phyloP scores from a whole-genome alignment of 768 basidiomycete genomes.

The Tylopilus intermedius region DNA sequence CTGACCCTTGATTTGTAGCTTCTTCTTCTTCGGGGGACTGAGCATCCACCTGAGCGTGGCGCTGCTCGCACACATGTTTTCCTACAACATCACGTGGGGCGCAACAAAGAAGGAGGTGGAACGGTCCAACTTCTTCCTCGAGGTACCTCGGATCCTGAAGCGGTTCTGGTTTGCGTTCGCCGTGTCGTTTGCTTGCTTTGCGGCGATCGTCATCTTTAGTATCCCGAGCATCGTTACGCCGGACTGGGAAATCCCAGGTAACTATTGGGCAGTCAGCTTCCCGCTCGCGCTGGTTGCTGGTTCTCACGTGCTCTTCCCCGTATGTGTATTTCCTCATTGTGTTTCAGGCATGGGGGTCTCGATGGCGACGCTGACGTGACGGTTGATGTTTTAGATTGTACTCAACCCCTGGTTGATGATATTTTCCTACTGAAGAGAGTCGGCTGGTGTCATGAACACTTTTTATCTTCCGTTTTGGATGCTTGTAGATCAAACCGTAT shows the following conservation, averaged over 20 bases:
- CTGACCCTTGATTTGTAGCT: constrained; percentile 14
- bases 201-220: constrained; percentile 53
- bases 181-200: constrained; percentile 47
- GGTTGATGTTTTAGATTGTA: constrained; percentile 47
- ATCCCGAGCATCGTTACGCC: constrained; percentile 45
- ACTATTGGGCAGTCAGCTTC: constrained; percentile 70
- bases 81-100: constrained; percentile 57
- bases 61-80: constrained; percentile 53
- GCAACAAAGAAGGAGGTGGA: constrained; percentile 80
- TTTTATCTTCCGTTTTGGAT: background rate
- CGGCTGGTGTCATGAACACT: background rate
- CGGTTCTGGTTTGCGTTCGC: constrained; percentile 69
- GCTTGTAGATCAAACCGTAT: background rate
- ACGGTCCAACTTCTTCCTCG: constrained; percentile 84
- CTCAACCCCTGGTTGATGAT: constrained; percentile 89
- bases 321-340: constrained; percentile 22
- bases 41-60: constrained; percentile 49
- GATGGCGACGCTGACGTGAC: background rate
- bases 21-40: constrained; percentile 56
- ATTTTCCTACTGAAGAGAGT: constrained; percentile 50
- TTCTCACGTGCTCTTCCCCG: constrained; percentile 72
- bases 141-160: constrained; percentile 77
- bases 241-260: constrained; percentile 58
- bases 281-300: constrained; percentile 67
- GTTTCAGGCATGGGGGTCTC: no score